A percentile compares a stretch with the other conserved stretches of the same genome.
These are phyloP conservation scores for Anisodus tanguticus DNA, from an alignment of 257 asterid genomes.

Conservation along the genomic window DNA sequence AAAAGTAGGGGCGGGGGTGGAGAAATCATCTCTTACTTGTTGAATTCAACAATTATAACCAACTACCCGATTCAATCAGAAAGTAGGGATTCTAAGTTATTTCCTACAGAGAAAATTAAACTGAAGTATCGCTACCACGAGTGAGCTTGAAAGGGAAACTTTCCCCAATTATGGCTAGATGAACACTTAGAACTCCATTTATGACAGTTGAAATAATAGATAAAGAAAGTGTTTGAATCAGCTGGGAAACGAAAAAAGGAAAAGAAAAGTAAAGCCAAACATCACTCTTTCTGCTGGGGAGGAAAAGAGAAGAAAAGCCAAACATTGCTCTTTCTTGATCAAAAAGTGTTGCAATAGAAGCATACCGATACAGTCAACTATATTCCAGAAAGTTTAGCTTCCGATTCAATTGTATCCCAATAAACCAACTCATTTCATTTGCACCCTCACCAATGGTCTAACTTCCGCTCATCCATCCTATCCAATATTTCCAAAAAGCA, in stretches of 20 bases:
- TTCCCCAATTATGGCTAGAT: not conserved
- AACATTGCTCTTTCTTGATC: not conserved
- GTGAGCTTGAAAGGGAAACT: not conserved
- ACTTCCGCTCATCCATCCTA: not conserved
- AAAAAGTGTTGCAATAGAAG: not conserved
- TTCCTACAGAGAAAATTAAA: not conserved
- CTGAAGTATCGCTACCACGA: not conserved
- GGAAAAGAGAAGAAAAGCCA: not conserved
- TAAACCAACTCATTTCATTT: not conserved
- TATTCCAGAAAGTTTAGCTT: not conserved
- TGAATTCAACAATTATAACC: not conserved
- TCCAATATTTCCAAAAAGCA: not conserved
- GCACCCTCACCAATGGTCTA: not conserved
- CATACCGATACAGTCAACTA: not conserved
- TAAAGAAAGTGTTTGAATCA: not conserved
- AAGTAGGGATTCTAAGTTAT: not conserved
- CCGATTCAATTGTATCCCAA: not conserved
- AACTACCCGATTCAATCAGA: not conserved
- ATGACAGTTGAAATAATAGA: slow-evolving; percentile 4
- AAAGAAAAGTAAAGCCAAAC: not conserved
- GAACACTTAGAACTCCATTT: not conserved
- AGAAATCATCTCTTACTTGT: not conserved
- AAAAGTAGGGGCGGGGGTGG: not conserved
- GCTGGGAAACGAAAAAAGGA: not conserved
- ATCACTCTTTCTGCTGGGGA: not conserved